These are phyloP conservation scores for Lactarius evosmus DNA, from an alignment of 768 basidiomycete species.

Conservation along the genomic window DNA sequence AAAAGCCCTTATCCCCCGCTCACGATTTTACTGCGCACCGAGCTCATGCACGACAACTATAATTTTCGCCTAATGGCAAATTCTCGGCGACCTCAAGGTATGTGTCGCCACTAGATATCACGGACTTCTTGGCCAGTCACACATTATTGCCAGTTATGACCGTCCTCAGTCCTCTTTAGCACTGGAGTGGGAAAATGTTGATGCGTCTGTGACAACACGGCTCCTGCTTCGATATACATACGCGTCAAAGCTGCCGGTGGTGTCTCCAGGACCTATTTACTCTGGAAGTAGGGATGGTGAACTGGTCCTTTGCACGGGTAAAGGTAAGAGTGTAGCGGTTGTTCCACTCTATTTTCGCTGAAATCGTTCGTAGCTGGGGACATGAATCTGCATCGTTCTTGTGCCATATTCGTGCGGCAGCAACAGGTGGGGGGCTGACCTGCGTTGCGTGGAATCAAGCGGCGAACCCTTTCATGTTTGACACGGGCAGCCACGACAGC, in stretches of 20 bases:
- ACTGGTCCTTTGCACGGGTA: slow-evolving; percentile 72
- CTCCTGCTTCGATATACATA: slow-evolving; percentile 61
- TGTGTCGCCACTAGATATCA: slow-evolving; percentile 1
- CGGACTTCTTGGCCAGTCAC: slow-evolving; percentile 5
- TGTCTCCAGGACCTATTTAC: slow-evolving; percentile 79
- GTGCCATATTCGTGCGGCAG: slow-evolving; percentile 63
- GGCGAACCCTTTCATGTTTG: slow-evolving; percentile 62
- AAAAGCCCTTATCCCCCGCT: slow-evolving; percentile 47
- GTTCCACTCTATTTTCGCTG: slow-evolving; percentile 2
- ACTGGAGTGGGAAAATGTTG: slow-evolving; percentile 51
- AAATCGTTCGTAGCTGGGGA: slow-evolving; percentile 55
- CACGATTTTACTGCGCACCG: slow-evolving; percentile 63
- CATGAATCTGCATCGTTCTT: slow-evolving; percentile 73
- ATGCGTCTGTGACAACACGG: slow-evolving; percentile 29
- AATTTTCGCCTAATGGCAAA: slow-evolving; percentile 77
- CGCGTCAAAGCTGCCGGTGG: slow-evolving; percentile 60
- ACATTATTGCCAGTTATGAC: slow-evolving; percentile 52
- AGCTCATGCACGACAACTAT: slow-evolving; percentile 66
- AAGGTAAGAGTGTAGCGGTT: slow-evolving; percentile 43
- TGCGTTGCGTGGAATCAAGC: slow-evolving; percentile 78
- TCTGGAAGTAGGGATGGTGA: slow-evolving; percentile 80
- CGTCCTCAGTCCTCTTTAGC: slow-evolving; percentile 64
- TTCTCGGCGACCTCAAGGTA: slow-evolving; percentile 72
- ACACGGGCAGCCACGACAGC: slow-evolving; percentile 76
- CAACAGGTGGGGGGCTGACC: slow-evolving; percentile 63